These are phyloP conservation scores for Juglanconis oblonga DNA, from an alignment of 2,329 filamentous ascomycete genomes.

Conservation along the genomic window DNA sequence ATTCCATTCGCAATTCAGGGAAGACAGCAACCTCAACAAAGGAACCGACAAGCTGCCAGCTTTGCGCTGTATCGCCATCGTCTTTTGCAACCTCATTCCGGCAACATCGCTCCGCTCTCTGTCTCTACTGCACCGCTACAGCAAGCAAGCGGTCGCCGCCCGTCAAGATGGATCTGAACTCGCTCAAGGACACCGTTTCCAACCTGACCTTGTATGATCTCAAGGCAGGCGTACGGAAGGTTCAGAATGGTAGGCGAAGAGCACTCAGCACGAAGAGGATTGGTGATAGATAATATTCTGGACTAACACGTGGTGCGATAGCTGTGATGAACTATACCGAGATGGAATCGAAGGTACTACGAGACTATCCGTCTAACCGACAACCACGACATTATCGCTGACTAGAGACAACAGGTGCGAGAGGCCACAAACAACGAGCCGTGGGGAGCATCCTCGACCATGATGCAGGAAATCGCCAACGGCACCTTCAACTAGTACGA, in stretches of 20 bases:
- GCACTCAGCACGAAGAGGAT: neutral
- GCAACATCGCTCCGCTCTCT: neutral
- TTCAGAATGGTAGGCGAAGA: conserved; percentile 78
- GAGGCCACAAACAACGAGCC: conserved; percentile 99
- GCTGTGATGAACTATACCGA: conserved; percentile 98
- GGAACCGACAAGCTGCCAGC: neutral
- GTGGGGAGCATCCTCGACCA: conserved; percentile 80
- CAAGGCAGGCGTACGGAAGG: conserved; percentile 91
- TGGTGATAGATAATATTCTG: neutral
- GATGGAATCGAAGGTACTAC: conserved; percentile 69
- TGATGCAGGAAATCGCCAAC: conserved; percentile 98
- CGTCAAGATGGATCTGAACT: conserved; percentile 76
- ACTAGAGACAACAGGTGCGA: conserved; percentile 61
- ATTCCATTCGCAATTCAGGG: neutral
- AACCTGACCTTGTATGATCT: conserved; percentile 93
- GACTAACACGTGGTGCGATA: conserved; percentile 33
- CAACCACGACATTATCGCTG: conserved; percentile 18
- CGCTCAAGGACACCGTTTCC: conserved; percentile 80
- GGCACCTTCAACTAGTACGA: conserved; percentile 96
- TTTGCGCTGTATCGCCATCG: neutral
- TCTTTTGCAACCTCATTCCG: neutral
- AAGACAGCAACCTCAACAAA: neutral
- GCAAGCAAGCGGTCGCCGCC: neutral
- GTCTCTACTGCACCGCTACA: neutral
- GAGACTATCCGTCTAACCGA: neutral